Percentiles rank a stretch among this genome's conserved stretches.
These are phyloP conservation scores for Apium graveolens DNA, from an alignment of 129 eudicot genomes.

Conservation along the genomic window DNA sequence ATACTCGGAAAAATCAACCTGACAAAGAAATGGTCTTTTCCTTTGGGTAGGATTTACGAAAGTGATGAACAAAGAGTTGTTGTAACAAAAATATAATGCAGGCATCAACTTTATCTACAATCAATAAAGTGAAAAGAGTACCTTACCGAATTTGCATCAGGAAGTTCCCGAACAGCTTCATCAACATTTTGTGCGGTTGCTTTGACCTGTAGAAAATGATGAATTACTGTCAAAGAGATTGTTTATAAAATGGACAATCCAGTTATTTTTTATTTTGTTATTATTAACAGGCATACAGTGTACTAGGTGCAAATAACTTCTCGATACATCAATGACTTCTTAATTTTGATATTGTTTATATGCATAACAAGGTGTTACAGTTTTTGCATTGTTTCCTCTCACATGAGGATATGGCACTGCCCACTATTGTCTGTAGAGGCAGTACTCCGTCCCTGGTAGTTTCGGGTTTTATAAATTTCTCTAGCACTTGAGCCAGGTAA, in stretches of 20 bases:
- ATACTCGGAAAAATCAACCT: neutral
- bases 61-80: neutral
- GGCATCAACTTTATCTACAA: slow-evolving; percentile 9
- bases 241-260: neutral
- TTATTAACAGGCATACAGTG: neutral
- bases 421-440: neutral
- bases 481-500: neutral
- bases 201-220: slow-evolving; percentile 60
- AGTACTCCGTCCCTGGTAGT: neutral
- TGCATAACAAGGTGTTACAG: neutral
- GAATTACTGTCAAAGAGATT: neutral
- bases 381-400: neutral
- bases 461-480: neutral
- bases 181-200: slow-evolving; percentile 94
- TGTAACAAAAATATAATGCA: neutral
- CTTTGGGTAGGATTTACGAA: neutral
- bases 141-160: slow-evolving; percentile 99
- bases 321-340: neutral
- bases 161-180: slow-evolving; percentile 98
- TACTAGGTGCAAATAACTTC: neutral
- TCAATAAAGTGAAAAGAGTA: slow-evolving; percentile 43
- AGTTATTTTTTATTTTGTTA: neutral
- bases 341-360: neutral
- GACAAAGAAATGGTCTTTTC: neutral
- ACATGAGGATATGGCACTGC: neutral